These are phyloP conservation scores for Coleophoma crateriformis DNA, from an alignment of 2,329 filamentous ascomycete species.

Conservation along the genomic window DNA sequence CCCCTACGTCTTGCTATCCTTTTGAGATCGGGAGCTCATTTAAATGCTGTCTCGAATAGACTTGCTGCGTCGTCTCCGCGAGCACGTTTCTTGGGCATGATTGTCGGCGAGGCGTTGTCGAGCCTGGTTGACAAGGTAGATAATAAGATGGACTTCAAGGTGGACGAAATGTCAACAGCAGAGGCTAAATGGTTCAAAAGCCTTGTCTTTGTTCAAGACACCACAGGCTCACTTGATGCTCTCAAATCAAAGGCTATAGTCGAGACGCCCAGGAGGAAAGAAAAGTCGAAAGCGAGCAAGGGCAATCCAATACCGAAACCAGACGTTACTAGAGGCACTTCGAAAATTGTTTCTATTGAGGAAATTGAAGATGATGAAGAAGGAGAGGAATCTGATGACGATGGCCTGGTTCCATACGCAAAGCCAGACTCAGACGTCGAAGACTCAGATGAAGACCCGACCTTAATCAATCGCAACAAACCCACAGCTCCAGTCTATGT, in stretches of 20 bases:
- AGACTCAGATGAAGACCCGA: conserved; percentile 91
- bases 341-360: conserved; percentile 49
- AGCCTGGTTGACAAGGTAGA: conserved; percentile 55
- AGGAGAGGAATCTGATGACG: conserved; percentile 29
- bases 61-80: conserved; percentile 70
- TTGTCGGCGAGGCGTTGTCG: conserved; percentile 70
- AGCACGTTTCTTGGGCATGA: conserved; percentile 81
- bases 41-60: conserved; percentile 78
- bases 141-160: conserved; percentile 74
- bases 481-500: conserved; percentile 84
- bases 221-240: conserved; percentile 49
- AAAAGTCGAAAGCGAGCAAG: conserved; percentile 1
- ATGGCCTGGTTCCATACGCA: conserved; percentile 63
- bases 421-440: conserved; percentile 86
- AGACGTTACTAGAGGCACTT: conserved; percentile 20
- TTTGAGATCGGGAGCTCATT: conserved; percentile 66
- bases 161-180: conserved; percentile 68
- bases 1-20: conserved; percentile 63
- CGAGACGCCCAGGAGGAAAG: conserved; percentile 7
- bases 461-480: conserved; percentile 77
- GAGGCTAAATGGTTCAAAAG: conserved; percentile 73
- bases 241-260: conserved; percentile 30
- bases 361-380: conserved; percentile 57
- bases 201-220: conserved; percentile 58
- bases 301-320: conserved; percentile 25